phyloP scores from a whole-genome alignment of 805 yeast species.

The Teunomyces pallodes region DNA sequence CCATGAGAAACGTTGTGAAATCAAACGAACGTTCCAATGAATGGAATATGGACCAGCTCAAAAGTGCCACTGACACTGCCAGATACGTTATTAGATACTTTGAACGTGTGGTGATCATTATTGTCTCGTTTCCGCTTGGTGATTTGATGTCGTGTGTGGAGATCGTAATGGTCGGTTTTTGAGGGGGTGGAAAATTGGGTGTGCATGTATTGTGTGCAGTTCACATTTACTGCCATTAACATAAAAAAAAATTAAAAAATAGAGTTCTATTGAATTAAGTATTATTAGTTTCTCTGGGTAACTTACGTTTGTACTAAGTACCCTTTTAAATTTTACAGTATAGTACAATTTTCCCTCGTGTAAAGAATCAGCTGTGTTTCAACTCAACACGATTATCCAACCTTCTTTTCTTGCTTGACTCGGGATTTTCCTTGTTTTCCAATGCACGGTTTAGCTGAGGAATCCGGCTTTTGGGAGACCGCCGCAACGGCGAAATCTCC shows the following conservation, averaged over 20 bases:
- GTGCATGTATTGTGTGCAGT: not conserved
- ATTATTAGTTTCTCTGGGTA: constrained; percentile 8
- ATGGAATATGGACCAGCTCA: constrained; percentile 21
- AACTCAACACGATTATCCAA: constrained; percentile 1
- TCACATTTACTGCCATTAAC: not conserved
- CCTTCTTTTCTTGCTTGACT: constrained; percentile 6
- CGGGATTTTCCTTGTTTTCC: constrained; percentile 8
- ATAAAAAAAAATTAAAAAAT: not conserved
- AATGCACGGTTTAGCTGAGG: constrained; percentile 5
- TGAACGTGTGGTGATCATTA: not conserved
- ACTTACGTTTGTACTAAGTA: not conserved
- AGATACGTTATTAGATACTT: constrained; percentile 13
- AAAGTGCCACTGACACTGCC: constrained; percentile 16
- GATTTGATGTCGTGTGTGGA: not conserved
- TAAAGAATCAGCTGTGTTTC: not conserved
- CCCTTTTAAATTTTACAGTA: constrained; percentile 1
- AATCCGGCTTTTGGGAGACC: constrained; percentile 5
- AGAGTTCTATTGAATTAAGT: no score
- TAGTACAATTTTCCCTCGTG: not conserved
- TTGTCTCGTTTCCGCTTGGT: not conserved
- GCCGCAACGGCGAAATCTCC: constrained; percentile 6
- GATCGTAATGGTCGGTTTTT: not conserved
- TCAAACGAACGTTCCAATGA: constrained; percentile 20
- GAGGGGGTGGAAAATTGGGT: no score
- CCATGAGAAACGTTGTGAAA: constrained; percentile 21